phyloP scores from a whole-genome alignment of 1,284 basidiomycete genomes.

The Sporisorium exsertum region DNA sequence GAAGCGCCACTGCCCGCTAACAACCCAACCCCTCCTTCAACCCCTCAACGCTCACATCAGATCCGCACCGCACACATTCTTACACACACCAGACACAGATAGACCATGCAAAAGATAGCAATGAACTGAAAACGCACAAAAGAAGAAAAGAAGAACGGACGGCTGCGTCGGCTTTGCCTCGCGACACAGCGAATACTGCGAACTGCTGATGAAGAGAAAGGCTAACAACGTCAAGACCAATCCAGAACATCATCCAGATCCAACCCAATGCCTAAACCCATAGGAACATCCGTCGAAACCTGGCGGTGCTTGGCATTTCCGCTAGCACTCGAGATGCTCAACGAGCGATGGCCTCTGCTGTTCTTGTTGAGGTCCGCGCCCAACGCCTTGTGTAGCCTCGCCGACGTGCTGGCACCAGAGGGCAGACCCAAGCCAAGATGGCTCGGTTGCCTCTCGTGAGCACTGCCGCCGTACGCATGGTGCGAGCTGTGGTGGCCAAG shows the following conservation, averaged over 20 bases:
- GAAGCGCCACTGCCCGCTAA: neutral
- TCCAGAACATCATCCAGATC: slow-evolving; percentile 55
- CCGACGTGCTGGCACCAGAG: slow-evolving; percentile 18
- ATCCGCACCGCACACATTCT: neutral
- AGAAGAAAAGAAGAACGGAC: neutral
- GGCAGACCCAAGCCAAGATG: slow-evolving; percentile 47
- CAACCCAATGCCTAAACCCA: slow-evolving; percentile 49
- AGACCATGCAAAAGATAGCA: neutral
- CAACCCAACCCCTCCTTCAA: neutral
- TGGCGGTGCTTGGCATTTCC: slow-evolving; percentile 34
- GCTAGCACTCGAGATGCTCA: slow-evolving; percentile 25
- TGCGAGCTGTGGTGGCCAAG: slow-evolving; percentile 17
- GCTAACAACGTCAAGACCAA: slow-evolving; percentile 23
- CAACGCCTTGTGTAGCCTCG: slow-evolving; percentile 30
- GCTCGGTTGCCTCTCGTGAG: slow-evolving; percentile 38
- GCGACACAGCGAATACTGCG: neutral
- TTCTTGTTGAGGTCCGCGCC: slow-evolving; percentile 12
- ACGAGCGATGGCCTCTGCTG: slow-evolving; percentile 23
- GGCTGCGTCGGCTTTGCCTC: neutral
- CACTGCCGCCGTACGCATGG: slow-evolving; percentile 7
- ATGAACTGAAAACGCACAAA: slow-evolving; percentile 1
- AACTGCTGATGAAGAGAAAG: neutral
- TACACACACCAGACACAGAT: neutral
- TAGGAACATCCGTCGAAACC: slow-evolving; percentile 42
- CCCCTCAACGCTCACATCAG: neutral